Evolutionary conservation across 2,329 filamentous ascomycete genomes (phyloP), one percentile per base, ranked within the genome.

Genomic region (Neonectria punicea): DNA sequence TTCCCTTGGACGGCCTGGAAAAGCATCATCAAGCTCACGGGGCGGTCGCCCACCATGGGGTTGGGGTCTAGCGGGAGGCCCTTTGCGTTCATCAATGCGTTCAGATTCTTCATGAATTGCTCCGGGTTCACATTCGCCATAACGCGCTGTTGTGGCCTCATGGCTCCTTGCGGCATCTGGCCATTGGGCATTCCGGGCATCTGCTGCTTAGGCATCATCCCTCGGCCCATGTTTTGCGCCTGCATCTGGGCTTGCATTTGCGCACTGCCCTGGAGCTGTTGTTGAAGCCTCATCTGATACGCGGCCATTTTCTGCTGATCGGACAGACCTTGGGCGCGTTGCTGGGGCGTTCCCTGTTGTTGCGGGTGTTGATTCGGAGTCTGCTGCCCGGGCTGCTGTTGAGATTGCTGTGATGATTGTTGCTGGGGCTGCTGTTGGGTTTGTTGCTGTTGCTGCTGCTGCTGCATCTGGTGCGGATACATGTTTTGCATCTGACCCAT

Each of bases 211-310:
- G 80, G 80, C 81, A 88, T 85, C 81, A 86, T 85, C 60, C 78
- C 85, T 59, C 81, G 83, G 20, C 81, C 83, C 78, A 80, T 79
- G 30, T 67, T 72, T 63, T 81, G 80, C 14, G 75, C 70, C 68
- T 87, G 87, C 82, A 89, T 83, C 63, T 88, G 85, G 14, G 81
- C 80, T 58, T 79, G 78, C 77, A 83, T 83, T 55, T 85, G 83
- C 75, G 86, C 83, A 41, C 83, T 84, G 10, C 79, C 79, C 66
- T 92, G 89, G 44, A 92, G 86, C 73, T 94, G 92, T 61, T 91
- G 89, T 73, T 97, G 92, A 57, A 97, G 80, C 66, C 93, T 91
- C 88, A 97, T 92, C 72, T 97, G 93, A 74, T 97, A 95, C 53
- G 91, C 81, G 61, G 89, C 85, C 77, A 93, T 86, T 73, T 93